Base-by-base conservation (phyloP, 139 green algal species). In the Chlamydomonas schloesseri region DNA sequence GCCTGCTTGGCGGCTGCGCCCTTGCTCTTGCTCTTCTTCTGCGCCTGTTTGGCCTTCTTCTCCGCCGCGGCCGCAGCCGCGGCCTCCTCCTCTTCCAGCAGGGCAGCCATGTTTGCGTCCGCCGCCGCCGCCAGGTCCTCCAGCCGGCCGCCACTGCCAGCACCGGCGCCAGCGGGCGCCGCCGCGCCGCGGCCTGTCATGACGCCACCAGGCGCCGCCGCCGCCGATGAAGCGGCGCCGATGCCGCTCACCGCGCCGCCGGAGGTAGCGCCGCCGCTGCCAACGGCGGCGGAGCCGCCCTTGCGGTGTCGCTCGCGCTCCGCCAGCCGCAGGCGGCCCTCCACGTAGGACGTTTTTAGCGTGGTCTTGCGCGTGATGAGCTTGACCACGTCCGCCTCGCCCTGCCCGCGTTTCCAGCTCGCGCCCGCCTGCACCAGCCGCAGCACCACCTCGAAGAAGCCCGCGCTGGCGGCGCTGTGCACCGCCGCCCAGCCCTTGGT, bases 41-140 rank as follows among this genome's bases (percentile, higher is more conserved):
- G 82, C 9, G 72, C 67, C 73, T 81, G 37, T 6, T 74, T 87
- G 15, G 82, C 87, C 88, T 68, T 67, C 62, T 84, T 79, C 83
- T 91, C 86, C 10, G 84, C 84, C 34, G 86, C 82, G 58, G 84
- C 87, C 4, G 81, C 72, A 33, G 84, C 90, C 47, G 88, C 85
- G 2, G 79, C 79, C 23, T 47, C 79, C 36, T 89, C 84, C 69
- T 91, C 87, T 55, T 87, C 37, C 67, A 93, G 73, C 68, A 93
- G 84, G 50, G 76, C 83, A 20, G 73, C 84, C 90, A 92, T 93
- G 73, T 86, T 89, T 65, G 89, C 89, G 46, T 91, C 89, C 8
- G 88, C 88, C 18, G 82, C 62, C 46, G 88, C 88, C 36, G 85
- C 77, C 55, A 86, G 77, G 62, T 88, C 78, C 80, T 92, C 81